These are phyloP conservation scores for Acanthamoeba sp. DNA, from an alignment of 208 protist genomes.

Conservation along the genomic window DNA sequence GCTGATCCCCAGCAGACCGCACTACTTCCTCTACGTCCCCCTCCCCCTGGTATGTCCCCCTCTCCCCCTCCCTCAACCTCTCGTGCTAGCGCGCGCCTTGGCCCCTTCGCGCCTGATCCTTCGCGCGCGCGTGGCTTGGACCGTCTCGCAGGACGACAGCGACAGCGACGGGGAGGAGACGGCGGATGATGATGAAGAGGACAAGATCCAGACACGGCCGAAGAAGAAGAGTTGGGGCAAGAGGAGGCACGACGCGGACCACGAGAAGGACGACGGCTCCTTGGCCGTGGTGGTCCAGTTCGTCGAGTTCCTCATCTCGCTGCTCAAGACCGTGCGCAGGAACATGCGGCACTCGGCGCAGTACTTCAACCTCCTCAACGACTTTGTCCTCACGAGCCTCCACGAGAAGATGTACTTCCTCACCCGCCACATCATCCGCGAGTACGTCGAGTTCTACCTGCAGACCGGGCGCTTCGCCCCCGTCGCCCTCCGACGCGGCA, in stretches of 20 bases:
- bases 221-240: constrained; percentile 3
- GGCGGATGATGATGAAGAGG: not conserved
- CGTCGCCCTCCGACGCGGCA: not conserved
- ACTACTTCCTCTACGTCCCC: not conserved
- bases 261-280: not conserved
- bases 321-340: constrained; percentile 32
- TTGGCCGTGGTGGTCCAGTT: not conserved
- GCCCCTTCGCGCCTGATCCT: too few species aligned
- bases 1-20: not conserved
- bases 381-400: constrained; percentile 9
- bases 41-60: not conserved
- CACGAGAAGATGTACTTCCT: constrained; percentile 70
- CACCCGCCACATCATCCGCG: constrained; percentile 9
- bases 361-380: constrained; percentile 68
- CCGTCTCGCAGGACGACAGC: not conserved
- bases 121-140: too few species aligned
- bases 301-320: constrained; percentile 28
- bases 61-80: not conserved
- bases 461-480: constrained; percentile 5
- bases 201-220: not conserved
- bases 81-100: too few species aligned
- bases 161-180: not conserved
- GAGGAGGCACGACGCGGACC: too few species aligned
- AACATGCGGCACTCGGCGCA: constrained; percentile 63
- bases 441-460: constrained; percentile 60